Percentiles rank a stretch among this genome's conserved stretches.
These are phyloP conservation scores for Gossypium longicalyx DNA, from an alignment of 345 rosid species.

Conservation along the genomic window DNA sequence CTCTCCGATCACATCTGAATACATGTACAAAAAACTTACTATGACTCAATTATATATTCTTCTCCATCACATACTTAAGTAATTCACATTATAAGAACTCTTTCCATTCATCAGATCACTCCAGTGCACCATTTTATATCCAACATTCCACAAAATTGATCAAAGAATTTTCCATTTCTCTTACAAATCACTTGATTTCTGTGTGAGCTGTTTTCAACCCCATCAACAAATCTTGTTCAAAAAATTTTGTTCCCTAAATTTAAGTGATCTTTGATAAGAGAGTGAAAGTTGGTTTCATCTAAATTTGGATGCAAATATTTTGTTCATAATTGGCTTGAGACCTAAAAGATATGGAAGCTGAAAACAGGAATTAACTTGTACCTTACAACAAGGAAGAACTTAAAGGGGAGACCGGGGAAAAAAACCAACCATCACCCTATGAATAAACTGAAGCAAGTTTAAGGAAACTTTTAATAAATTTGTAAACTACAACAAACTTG, in stretches of 20 bases:
- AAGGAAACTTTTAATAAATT: neutral
- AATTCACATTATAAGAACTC: no score
- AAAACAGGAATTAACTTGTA: neutral
- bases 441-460: neutral
- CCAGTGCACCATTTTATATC: neutral
- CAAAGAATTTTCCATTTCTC: no score
- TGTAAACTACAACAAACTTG: neutral
- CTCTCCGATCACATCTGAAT: no score
- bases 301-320: neutral
- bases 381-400: conserved; percentile 5
- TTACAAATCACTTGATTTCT: no score
- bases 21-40: no score
- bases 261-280: neutral
- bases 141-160: no score
- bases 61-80: no score
- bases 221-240: no score
- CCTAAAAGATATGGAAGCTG: neutral
- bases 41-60: no score
- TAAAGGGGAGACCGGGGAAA: neutral
- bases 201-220: no score
- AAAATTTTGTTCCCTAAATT: no score
- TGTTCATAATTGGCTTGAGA: neutral
- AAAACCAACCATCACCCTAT: neutral
- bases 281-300: neutral
- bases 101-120: neutral